Evolutionary conservation across 148 eudicot genomes (phyloP).

Genomic region (Hydrangea macrophylla): DNA sequence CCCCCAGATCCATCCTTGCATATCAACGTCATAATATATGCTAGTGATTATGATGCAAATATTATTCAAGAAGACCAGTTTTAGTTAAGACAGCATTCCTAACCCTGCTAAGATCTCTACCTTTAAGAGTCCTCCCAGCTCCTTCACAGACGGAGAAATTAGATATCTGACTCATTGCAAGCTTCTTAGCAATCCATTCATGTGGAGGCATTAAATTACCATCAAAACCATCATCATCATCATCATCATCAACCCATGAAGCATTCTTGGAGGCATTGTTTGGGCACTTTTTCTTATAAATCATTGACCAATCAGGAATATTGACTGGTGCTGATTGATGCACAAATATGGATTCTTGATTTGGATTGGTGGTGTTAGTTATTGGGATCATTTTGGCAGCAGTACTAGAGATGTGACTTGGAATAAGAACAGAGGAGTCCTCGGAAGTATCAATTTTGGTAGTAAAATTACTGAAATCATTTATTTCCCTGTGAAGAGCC

Average conservation of each 20-base stretch:
- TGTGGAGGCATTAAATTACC: slow-evolving; percentile 48
- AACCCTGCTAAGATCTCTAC: slow-evolving; percentile 70
- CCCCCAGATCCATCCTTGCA: no score
- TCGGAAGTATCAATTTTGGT: slow-evolving; percentile 2
- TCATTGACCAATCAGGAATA: slow-evolving; percentile 77
- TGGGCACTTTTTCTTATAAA: slow-evolving; percentile 45
- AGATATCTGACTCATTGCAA: slow-evolving; percentile 38
- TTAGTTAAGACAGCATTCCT: slow-evolving; percentile 62
- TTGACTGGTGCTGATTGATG: slow-evolving; percentile 68
- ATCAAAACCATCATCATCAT: slow-evolving; percentile 7
- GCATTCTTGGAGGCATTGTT: slow-evolving; percentile 16
- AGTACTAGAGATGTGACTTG: slow-evolving; percentile 39
- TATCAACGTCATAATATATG: no score
- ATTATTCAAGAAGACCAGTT: slow-evolving; percentile 44
- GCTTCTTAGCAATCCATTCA: slow-evolving; percentile 64
- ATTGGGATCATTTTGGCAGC: slow-evolving; percentile 59
- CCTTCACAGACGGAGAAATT: slow-evolving; percentile 81
- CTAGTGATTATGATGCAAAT: no score
- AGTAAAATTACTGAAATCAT: slow-evolving; percentile 6
- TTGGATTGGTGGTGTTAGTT: slow-evolving; percentile 5
- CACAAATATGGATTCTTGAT: slow-evolving; percentile 21
- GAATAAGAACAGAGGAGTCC: slow-evolving; percentile 18
- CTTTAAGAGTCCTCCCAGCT: slow-evolving; percentile 73
- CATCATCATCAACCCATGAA: slow-evolving; percentile 25
- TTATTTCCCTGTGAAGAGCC: slow-evolving; percentile 30